phyloP scores from a whole-genome alignment of 495 filamentous ascomycete species.

The Tuber magnatum region DNA sequence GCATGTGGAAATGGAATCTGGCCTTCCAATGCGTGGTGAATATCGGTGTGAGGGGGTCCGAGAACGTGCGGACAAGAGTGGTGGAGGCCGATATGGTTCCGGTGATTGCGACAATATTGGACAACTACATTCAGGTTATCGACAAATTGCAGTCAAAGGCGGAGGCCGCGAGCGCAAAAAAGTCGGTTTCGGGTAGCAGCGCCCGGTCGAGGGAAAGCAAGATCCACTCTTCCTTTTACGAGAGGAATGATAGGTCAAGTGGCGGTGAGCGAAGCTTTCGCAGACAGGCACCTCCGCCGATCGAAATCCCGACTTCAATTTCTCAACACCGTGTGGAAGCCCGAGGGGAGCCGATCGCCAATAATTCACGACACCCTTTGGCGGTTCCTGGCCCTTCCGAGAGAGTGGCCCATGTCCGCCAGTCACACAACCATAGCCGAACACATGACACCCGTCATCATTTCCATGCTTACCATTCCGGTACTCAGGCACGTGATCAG shows the following conservation, averaged over 20 bases:
- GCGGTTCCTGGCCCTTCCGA: conserved; percentile 46
- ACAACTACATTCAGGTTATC: conserved; percentile 95
- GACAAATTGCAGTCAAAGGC: conserved; percentile 81
- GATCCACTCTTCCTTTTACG: conserved; percentile 26
- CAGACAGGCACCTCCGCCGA: conserved; percentile 64
- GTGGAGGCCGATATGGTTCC: conserved; percentile 99
- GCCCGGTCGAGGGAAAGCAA: conserved; percentile 36
- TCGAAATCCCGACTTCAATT: conserved; percentile 56
- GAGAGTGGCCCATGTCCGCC: conserved; percentile 47
- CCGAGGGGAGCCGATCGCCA: conserved; percentile 44
- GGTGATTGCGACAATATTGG: conserved; percentile 96
- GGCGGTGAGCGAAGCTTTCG: conserved; percentile 44
- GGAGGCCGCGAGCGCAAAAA: conserved; percentile 59
- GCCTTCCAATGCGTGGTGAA: conserved; percentile 98
- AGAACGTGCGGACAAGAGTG: conserved; percentile 83
- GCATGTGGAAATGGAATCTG: conserved; percentile 99
- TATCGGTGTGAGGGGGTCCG: conserved; percentile 92
- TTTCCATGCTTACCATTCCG: conserved; percentile 54
- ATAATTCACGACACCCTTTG: conserved; percentile 42
- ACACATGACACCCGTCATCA: conserved; percentile 45
- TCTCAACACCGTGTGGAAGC: conserved; percentile 43
- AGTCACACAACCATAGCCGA: conserved; percentile 46
- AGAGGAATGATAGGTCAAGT: conserved; percentile 19
- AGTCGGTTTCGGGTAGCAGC: conserved; percentile 38
- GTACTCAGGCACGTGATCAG: conserved; percentile 30